These are phyloP conservation scores for Platanthera guangdongensis DNA, from an alignment of 106 monocot genomes.

Conservation along the genomic window DNA sequence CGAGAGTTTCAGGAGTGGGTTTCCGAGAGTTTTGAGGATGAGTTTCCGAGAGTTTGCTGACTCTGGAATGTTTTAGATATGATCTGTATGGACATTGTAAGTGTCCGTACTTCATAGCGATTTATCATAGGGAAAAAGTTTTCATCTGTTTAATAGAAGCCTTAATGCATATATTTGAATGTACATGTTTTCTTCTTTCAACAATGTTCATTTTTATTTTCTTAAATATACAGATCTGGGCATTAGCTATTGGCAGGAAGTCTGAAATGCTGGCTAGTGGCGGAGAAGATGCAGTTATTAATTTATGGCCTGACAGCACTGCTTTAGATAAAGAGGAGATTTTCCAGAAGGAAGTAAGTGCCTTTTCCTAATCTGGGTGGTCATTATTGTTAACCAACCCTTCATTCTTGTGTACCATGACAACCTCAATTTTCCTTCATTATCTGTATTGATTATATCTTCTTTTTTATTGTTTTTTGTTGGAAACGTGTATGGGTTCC, in stretches of 20 bases:
- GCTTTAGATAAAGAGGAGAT: constrained; percentile 71
- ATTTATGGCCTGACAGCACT: constrained; percentile 86
- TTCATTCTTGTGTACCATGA: neutral
- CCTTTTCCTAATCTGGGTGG: neutral
- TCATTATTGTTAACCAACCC: neutral
- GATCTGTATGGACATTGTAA: no score
- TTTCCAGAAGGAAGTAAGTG: constrained; percentile 60
- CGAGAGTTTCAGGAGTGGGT: no score
- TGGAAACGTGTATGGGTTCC: no score
- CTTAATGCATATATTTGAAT: neutral
- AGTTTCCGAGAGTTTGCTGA: no score
- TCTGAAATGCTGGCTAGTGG: constrained; percentile 93
- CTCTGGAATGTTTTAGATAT: no score
- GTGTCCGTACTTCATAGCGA: neutral
- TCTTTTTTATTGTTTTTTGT: neutral
- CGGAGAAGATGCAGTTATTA: constrained; percentile 74
- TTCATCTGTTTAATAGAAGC: neutral
- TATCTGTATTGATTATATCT: neutral
- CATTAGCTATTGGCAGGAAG: constrained; percentile 78
- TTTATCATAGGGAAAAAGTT: neutral
- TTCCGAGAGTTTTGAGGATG: no score
- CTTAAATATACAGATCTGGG: constrained; percentile 60
- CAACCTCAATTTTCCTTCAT: neutral
- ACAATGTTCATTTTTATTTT: neutral
- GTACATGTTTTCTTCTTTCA: neutral